Evolutionary conservation across 148 eudicot species (phyloP).

Genomic region (Cornus suecica): DNA sequence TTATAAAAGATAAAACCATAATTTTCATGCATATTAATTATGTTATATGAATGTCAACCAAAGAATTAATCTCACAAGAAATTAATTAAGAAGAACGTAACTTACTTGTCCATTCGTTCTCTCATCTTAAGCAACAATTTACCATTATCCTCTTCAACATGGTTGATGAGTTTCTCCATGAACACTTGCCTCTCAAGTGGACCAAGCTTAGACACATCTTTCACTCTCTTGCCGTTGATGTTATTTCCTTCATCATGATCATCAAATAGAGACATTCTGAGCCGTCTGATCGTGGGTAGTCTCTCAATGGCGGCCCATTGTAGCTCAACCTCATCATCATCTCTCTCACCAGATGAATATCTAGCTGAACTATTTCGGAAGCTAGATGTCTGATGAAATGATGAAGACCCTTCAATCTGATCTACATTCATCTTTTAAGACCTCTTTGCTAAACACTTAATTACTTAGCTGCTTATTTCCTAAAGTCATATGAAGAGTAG

Average conservation of each 20-base stretch:
- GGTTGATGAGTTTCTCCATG: constrained; percentile 18
- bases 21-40: too few relatives aligned
- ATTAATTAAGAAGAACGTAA: too few relatives aligned
- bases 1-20: too few relatives aligned
- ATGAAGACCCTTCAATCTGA: not conserved
- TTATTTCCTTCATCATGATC: not conserved
- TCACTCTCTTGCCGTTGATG: not conserved
- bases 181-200: constrained; percentile 10
- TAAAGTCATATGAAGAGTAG: too few relatives aligned
- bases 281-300: constrained; percentile 9
- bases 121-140: constrained; percentile 7
- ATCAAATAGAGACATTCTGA: constrained; percentile 13
- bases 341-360: not conserved
- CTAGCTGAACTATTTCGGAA: not conserved
- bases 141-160: constrained; percentile 10
- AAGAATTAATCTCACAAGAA: too few relatives aligned
- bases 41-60: too few relatives aligned
- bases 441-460: too few relatives aligned
- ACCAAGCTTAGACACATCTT: constrained; percentile 16
- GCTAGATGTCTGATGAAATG: not conserved
- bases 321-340: not conserved
- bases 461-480: too few relatives aligned
- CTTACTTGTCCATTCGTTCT: constrained; percentile 11
- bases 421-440: too few relatives aligned
- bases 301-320: constrained; percentile 19